Base-by-base conservation (phyloP, 768 basidiomycete genomes). In the Russula olivacea region DNA sequence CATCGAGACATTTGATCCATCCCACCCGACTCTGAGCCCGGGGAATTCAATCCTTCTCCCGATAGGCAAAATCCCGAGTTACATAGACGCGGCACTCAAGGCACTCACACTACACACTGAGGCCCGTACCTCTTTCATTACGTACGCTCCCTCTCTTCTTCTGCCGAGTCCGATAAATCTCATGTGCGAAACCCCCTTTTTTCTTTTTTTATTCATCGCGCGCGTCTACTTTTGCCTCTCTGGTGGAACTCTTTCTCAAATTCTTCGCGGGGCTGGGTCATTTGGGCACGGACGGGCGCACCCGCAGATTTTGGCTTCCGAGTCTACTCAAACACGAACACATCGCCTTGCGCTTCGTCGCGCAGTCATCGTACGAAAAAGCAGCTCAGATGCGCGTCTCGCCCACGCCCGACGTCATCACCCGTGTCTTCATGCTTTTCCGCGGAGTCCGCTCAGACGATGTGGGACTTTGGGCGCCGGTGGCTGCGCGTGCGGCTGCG, bases 371-470 rank as follows among this genome's bases (percentile, higher is more conserved):
- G 21, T 82, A 79, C 66, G 77, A 77, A 56, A 59, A 63, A 7
- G 74, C 79, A 0, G 80, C 78, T 1, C 74, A 68, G 0, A 71
- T 82, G 17, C 65, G 67, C 2, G 63, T 82, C 52, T 63, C 58
- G 2, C 81, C 81, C 1, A 40, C 61, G 38, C 80, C 81, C 15
- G 79, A 79, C 59, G 71, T 78, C 51, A 71, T 80, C 10, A 76
- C 74, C 0, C 76, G 78, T 8, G 71, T 81, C 12, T 81, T 81
- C 66, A 80, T 81, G 79, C 66, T 81, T 3, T 82, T 80, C 69
- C 69, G 72, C 21, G 78, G 78, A 1, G 66, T 81, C 0, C 30
- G 49, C 9, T 66, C 67, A 4, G 68, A 63, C 0, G 69, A 74
- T 0, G 21, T 69, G 3, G 54, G 32, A 2, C 49, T 47, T 2